Conservation (phyloP, 2,329 filamentous ascomycete genomes). For the Diaporthe eres region DNA sequence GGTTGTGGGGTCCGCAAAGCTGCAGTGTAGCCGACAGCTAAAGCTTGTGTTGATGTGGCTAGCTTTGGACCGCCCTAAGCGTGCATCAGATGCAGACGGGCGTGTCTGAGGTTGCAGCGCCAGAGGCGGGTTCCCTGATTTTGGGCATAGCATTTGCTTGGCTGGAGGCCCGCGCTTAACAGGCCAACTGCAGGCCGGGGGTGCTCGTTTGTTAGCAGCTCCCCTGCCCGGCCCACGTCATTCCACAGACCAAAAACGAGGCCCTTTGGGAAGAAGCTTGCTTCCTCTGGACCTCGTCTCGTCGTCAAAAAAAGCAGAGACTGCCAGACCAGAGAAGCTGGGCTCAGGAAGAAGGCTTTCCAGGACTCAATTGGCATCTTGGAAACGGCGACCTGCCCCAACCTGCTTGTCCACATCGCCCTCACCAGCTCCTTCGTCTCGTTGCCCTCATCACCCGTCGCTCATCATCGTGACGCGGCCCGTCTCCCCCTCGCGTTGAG, state of each 20-base stretch:
- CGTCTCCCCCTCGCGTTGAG: background rate
- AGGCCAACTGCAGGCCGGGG: background rate
- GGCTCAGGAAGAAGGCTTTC: background rate
- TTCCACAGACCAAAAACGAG: constrained; percentile 25
- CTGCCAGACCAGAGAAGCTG: constrained; percentile 14
- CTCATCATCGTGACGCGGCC: background rate
- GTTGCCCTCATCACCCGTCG: background rate
- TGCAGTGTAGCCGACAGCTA: background rate
- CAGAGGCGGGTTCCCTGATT: constrained; percentile 32
- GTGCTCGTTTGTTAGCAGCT: constrained; percentile 13
- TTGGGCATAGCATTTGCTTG: constrained; percentile 21
- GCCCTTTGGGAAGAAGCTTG: constrained; percentile 29
- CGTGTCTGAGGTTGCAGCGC: constrained; percentile 2
- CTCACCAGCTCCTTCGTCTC: background rate
- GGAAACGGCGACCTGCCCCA: background rate
- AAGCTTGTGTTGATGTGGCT: constrained; percentile 6
- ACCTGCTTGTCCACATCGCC: background rate
- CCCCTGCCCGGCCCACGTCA: constrained; percentile 32
- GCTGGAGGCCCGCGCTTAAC: constrained; percentile 22
- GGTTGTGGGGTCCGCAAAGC: constrained; percentile 8
- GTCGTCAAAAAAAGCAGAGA: constrained; percentile 5
- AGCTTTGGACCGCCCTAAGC: constrained; percentile 4
- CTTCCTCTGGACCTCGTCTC: background rate
- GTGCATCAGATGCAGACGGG: constrained; percentile 16
- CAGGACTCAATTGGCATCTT: constrained; percentile 26